Evolutionary conservation across 768 basidiomycete species (phyloP).

Genomic region (Russula virescens): DNA sequence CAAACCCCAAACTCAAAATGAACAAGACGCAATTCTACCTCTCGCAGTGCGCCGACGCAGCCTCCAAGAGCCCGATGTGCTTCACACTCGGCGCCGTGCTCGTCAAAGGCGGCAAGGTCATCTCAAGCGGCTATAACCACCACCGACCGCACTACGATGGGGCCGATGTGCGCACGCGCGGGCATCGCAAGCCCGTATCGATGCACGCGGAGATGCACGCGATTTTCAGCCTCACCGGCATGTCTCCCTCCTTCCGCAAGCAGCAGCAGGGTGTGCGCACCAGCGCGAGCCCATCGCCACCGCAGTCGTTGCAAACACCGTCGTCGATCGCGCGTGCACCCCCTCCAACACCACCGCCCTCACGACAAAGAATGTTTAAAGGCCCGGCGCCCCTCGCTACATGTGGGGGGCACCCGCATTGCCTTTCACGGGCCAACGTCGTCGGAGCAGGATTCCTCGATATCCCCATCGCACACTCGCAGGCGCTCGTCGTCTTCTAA

Average conservation of each 20-base stretch:
- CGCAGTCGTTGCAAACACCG: conserved; percentile 19
- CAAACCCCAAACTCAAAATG: conserved; percentile 23
- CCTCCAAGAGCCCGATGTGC: conserved; percentile 47
- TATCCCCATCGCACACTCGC: not conserved
- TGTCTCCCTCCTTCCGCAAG: conserved; percentile 47
- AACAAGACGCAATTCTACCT: conserved; percentile 48
- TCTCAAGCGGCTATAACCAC: conserved; percentile 50
- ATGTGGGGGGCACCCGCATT: conserved; percentile 21
- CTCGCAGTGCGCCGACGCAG: conserved; percentile 44
- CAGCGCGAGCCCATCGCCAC: conserved; percentile 22
- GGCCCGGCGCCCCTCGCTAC: conserved; percentile 22
- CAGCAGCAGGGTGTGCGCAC: conserved; percentile 38
- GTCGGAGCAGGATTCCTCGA: not conserved
- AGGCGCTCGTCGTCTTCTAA: conserved; percentile 2
- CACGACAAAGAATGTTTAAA: conserved; percentile 22
- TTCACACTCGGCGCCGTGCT: conserved; percentile 43
- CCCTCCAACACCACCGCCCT: conserved; percentile 24
- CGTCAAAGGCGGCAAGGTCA: conserved; percentile 52
- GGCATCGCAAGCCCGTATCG: conserved; percentile 41
- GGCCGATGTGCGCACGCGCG: conserved; percentile 34
- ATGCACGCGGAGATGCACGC: conserved; percentile 61
- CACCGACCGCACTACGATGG: conserved; percentile 51
- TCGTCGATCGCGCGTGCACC: not conserved
- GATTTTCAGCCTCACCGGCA: conserved; percentile 46
- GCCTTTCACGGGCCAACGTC: conserved; percentile 5